Evolutionary conservation across 345 rosid species (phyloP), one percentile per base, ranked within the genome.

Genomic region (Odontarrhena argentea): DNA sequence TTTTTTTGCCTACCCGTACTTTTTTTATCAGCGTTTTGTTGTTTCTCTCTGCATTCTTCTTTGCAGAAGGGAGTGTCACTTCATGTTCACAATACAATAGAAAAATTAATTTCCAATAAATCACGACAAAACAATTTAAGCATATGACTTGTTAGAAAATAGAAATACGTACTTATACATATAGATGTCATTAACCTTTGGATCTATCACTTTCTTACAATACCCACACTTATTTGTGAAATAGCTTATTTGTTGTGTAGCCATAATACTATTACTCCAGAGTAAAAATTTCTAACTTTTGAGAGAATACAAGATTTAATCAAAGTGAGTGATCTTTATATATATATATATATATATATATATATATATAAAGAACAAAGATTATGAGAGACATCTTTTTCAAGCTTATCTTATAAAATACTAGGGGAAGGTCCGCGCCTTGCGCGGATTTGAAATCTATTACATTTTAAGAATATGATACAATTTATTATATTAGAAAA

Each of bases 141-240:
- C 12, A 25, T 43, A 69, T 36, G 30, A 50, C 14, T 4, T 55
- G 34, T 5, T 18, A 25, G 22, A 18, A 26, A 37, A 43, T 9
- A 9, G 50, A 37, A 18, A 36, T 14, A 61, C 74, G 1, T 13
- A 70, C 74, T 70, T 70, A 18, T 61, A 70, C 68, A 70, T 70
- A 62, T 25, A 70, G 55, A 68, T 48, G 14, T 49, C 65, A 28
- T 58, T 50, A 38, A 11, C 2, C 25, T 49, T 58, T 49, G 51
- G 58, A 40, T 18, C 4, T 14, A 68, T 14, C 7, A 10, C 40
- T 6, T 30, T 49, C 42, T 58, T 48, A 65, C 73, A 68, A 7
- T 38, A 68, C 7, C 73, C 58, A 58, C 73, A 68, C 40, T 58
- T 24, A 30, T 58, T 9, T 68, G 6, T 68, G 43, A 68, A 68